Conservation (phyloP, 2,329 filamentous ascomycete species). For the Curvularia spicifera region DNA sequence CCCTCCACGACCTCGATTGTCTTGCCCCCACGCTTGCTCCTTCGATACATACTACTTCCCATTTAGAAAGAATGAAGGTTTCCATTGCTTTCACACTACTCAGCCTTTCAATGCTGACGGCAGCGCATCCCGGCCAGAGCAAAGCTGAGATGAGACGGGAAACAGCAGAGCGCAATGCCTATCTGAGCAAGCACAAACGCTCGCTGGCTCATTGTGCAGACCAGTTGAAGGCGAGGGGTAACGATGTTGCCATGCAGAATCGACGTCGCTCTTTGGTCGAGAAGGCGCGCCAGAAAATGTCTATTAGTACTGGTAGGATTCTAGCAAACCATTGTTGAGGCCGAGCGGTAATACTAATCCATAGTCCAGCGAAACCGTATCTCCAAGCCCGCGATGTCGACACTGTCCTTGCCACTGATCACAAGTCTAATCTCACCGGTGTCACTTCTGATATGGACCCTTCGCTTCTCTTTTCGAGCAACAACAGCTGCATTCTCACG, state of each 20-base stretch:
- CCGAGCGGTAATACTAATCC: slow-evolving; percentile 11
- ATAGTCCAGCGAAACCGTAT: slow-evolving; percentile 30
- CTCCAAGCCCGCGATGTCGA: slow-evolving; percentile 39
- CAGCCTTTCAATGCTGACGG: background rate
- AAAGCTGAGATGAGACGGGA: slow-evolving; percentile 9
- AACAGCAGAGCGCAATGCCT: background rate
- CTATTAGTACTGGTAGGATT: slow-evolving; percentile 19
- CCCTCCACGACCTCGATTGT: background rate
- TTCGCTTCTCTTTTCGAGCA: slow-evolving; percentile 39
- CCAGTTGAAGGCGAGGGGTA: background rate
- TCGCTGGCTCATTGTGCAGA: slow-evolving; percentile 3
- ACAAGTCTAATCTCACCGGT: slow-evolving; percentile 39
- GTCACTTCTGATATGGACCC: slow-evolving; percentile 38
- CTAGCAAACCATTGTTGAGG: background rate
- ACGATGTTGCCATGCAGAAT: slow-evolving; percentile 16
- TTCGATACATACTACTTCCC: background rate
- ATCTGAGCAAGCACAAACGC: background rate
- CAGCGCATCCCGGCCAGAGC: background rate
- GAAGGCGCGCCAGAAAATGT: slow-evolving; percentile 50
- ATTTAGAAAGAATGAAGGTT: background rate
- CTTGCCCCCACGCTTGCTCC: background rate
- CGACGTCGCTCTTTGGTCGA: slow-evolving; percentile 52
- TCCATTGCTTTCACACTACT: background rate
- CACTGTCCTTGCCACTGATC: slow-evolving; percentile 37
- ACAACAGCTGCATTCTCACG: slow-evolving; percentile 45